Percentiles rank a stretch among this genome's conserved stretches.
Evolutionary conservation across 495 filamentous ascomycete genomes (phyloP).

Genomic region (Penicillium bovifimosum): DNA sequence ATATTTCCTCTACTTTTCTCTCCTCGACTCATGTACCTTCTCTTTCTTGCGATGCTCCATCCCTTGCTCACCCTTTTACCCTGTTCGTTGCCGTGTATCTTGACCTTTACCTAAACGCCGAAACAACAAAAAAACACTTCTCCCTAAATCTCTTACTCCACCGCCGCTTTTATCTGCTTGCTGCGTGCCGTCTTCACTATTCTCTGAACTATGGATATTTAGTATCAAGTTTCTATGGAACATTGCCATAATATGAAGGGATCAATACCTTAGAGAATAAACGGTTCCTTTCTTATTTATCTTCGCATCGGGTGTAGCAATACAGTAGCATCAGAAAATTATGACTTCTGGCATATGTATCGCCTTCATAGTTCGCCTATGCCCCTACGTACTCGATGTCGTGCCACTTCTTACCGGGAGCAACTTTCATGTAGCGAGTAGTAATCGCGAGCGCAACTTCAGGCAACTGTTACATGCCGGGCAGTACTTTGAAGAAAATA

Average conservation of each 20-base stretch:
- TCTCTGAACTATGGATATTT: background rate
- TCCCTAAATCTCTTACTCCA: background rate
- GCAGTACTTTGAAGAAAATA: too few species aligned
- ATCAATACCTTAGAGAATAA: background rate
- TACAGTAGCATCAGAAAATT: too few species aligned
- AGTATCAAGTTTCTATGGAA: background rate
- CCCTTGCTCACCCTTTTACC: background rate
- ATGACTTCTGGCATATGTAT: too few species aligned
- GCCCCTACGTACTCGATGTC: too few species aligned
- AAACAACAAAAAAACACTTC: constrained; percentile 8
- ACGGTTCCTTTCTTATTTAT: too few species aligned
- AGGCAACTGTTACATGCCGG: too few species aligned
- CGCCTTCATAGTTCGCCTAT: too few species aligned
- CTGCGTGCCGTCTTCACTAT: background rate
- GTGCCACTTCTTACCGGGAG: too few species aligned
- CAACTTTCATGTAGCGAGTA: too few species aligned
- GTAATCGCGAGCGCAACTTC: too few species aligned
- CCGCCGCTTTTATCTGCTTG: background rate
- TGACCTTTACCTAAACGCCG: constrained; percentile 1
- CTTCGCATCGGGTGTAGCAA: too few species aligned
- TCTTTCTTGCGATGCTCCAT: background rate
- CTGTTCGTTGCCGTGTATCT: background rate
- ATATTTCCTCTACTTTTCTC: constrained; percentile 13
- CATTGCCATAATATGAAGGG: background rate
- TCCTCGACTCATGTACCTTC: constrained; percentile 1